phyloP scores from a whole-genome alignment of 2,329 filamentous ascomycete genomes.

The Talaromyces sp. region DNA sequence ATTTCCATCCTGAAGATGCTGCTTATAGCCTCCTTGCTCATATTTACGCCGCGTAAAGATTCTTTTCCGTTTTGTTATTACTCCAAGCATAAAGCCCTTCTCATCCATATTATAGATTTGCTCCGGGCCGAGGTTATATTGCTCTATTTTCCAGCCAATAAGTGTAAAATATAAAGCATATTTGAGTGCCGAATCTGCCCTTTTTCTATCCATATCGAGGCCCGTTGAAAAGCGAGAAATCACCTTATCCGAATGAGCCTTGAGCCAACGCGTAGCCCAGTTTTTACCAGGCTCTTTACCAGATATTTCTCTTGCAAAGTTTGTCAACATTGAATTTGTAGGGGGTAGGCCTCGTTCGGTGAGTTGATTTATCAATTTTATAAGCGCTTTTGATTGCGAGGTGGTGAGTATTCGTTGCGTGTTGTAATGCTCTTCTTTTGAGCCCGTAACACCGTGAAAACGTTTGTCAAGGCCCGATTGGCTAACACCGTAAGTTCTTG shows the following conservation, averaged over 20 bases:
- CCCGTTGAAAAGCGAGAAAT: neutral
- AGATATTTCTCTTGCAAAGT: neutral
- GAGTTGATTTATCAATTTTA: neutral
- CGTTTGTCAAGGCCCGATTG: neutral
- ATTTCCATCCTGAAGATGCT: no score
- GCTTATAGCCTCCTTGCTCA: no score
- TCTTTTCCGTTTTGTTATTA: no score
- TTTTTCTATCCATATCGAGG: neutral
- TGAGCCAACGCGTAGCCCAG: neutral
- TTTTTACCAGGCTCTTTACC: constrained; percentile 1
- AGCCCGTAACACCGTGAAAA: constrained; percentile 2
- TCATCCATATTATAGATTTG: neutral
- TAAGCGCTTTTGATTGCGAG: neutral
- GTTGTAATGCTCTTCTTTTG: constrained; percentile 1
- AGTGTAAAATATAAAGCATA: neutral
- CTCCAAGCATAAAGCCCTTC: no score
- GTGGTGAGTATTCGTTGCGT: neutral
- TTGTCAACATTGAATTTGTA: neutral
- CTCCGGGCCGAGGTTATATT: neutral
- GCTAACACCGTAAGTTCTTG: neutral
- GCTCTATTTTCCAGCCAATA: neutral
- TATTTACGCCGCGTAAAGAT: no score
- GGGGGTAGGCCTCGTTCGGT: neutral
- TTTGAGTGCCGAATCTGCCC: neutral
- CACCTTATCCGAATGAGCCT: neutral